phyloP scores from a whole-genome alignment of 176 grass and related monocot genomes.

The Poa annua region DNA sequence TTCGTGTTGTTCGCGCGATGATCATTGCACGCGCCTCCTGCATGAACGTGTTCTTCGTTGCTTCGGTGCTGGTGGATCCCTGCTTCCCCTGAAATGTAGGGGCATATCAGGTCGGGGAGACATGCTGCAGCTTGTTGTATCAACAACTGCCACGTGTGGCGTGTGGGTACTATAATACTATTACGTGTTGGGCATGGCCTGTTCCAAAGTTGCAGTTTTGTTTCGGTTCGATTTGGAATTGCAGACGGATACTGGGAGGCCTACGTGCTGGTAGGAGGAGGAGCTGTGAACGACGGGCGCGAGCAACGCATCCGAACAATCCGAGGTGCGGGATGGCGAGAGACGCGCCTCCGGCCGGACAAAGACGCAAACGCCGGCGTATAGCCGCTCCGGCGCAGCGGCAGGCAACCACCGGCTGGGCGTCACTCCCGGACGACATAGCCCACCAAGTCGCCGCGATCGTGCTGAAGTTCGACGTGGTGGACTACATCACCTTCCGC shows the following conservation, averaged over 20 bases:
- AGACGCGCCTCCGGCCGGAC: too few relatives aligned
- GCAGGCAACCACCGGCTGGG: neutral
- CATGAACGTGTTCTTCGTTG: slow-evolving; percentile 7
- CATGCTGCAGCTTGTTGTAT: too few relatives aligned
- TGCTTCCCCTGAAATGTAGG: slow-evolving; percentile 36
- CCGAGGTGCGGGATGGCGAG: too few relatives aligned
- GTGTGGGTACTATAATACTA: too few relatives aligned
- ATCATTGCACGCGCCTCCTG: neutral
- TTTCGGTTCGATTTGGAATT: too few relatives aligned
- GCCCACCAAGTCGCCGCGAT: neutral
- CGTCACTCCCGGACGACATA: neutral
- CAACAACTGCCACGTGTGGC: too few relatives aligned
- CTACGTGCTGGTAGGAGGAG: too few relatives aligned
- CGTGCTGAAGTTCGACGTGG: neutral
- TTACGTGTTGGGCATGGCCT: too few relatives aligned
- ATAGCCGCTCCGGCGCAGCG: neutral
- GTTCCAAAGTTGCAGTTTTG: too few relatives aligned
- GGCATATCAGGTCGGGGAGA: neutral
- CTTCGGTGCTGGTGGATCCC: neutral
- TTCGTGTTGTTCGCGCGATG: neutral
- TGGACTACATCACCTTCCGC: slow-evolving; percentile 7
- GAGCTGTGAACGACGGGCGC: too few relatives aligned
- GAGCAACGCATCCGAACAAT: too few relatives aligned
- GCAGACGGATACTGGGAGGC: too few relatives aligned
- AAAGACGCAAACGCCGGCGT: neutral